Evolutionary conservation across 1,284 basidiomycete genomes (phyloP).

Genomic region (Phylloboletellus chloephorus): DNA sequence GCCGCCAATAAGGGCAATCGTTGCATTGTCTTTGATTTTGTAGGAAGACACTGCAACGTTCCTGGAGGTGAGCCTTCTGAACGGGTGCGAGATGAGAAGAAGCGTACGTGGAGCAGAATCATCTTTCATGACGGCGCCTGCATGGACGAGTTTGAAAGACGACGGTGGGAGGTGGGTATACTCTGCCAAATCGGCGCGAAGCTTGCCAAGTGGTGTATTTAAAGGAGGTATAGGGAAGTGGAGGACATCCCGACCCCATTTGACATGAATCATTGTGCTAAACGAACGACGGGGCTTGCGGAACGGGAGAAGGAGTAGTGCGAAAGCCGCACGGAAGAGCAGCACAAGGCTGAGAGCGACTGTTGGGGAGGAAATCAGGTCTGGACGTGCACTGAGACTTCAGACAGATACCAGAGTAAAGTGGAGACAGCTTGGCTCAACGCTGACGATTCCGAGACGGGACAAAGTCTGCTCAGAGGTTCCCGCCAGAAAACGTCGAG

Average conservation of each 20-base stretch:
- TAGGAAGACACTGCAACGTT: slow-evolving; percentile 54
- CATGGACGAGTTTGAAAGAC: slow-evolving; percentile 74
- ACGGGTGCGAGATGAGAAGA: slow-evolving; percentile 7
- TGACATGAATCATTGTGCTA: slow-evolving; percentile 43
- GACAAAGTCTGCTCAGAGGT: slow-evolving; percentile 1
- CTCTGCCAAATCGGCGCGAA: slow-evolving; percentile 55
- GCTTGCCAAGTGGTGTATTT: slow-evolving; percentile 46
- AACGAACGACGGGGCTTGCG: slow-evolving; percentile 19
- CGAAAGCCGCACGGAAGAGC: slow-evolving; percentile 26
- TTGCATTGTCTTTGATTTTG: slow-evolving; percentile 53
- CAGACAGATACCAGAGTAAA: slow-evolving; percentile 21
- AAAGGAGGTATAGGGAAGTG: slow-evolving; percentile 54
- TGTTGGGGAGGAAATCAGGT: slow-evolving; percentile 8
- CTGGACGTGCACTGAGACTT: background rate
- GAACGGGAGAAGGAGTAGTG: slow-evolving; percentile 15
- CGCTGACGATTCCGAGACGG: slow-evolving; percentile 8
- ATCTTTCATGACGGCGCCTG: slow-evolving; percentile 76
- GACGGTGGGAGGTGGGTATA: slow-evolving; percentile 56
- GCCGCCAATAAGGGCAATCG: slow-evolving; percentile 56
- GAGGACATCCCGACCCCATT: slow-evolving; percentile 61
- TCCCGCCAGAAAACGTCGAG: too few relatives aligned
- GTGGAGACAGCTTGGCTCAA: slow-evolving; percentile 26
- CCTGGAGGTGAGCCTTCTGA: slow-evolving; percentile 5
- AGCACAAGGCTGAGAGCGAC: slow-evolving; percentile 32
- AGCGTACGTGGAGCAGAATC: slow-evolving; percentile 59